Evolutionary conservation across 169 alveolate genomes (phyloP).

Genomic region (Babesia ovata): DNA sequence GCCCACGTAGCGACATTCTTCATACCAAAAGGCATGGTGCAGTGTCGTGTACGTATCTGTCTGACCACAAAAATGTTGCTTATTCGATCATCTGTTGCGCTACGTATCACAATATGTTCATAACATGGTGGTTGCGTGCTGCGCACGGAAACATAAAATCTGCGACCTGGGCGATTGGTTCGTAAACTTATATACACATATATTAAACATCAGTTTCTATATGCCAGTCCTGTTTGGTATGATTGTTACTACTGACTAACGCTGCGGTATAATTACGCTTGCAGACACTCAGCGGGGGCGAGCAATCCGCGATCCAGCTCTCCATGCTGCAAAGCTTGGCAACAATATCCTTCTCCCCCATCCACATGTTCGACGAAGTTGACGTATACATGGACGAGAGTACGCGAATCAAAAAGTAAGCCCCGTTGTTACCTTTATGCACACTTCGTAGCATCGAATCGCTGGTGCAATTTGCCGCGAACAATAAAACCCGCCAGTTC

Average conservation of each 20-base stretch:
- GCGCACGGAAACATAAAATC: no score
- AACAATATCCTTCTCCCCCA: constrained; percentile 59
- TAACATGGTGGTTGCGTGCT: no score
- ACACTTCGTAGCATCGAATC: constrained; percentile 51
- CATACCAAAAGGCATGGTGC: neutral
- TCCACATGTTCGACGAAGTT: constrained; percentile 70
- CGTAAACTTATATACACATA: no score
- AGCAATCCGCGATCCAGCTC: constrained; percentile 66
- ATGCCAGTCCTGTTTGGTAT: no score
- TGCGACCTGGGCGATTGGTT: no score
- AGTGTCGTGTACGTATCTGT: neutral
- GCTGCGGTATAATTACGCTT: no score
- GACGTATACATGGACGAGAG: constrained; percentile 72
- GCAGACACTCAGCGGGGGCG: constrained; percentile 72
- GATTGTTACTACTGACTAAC: no score
- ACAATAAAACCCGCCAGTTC: constrained; percentile 54
- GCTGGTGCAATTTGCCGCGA: constrained; percentile 55
- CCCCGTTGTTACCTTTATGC: no score
- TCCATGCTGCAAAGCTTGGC: constrained; percentile 70
- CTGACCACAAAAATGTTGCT: neutral
- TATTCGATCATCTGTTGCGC: neutral
- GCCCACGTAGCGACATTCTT: neutral
- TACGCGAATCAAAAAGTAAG: constrained; percentile 59
- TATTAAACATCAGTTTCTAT: no score
- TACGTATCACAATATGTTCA: no score